Percentiles rank a stretch among this genome's conserved stretches.
Conservation (phyloP, 148 eudicot species). For the Camellia lanceoleosa region DNA sequence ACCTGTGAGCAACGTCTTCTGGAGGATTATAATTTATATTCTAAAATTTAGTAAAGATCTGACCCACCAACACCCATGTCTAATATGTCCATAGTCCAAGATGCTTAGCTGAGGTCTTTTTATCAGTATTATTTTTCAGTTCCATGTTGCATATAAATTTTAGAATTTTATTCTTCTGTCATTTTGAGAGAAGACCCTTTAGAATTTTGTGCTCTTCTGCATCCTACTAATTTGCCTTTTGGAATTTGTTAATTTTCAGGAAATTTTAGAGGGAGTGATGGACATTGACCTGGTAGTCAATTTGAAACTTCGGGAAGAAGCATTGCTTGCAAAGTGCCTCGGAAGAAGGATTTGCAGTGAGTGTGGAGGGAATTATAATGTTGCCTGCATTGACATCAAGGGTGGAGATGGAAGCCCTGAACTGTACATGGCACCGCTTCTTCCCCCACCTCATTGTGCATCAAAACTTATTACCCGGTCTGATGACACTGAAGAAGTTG, state of each 20-base stretch:
- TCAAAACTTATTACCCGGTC: constrained; percentile 75
- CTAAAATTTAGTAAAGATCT: not conserved
- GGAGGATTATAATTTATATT: not conserved
- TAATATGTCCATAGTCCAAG: not conserved
- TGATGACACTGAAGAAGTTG: constrained; percentile 83
- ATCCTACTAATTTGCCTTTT: constrained; percentile 1
- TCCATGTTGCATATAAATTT: not conserved
- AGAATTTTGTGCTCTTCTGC: not conserved
- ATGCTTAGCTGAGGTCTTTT: not conserved
- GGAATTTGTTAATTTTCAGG: constrained; percentile 36
- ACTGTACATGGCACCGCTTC: constrained; percentile 88
- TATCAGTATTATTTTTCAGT: not conserved
- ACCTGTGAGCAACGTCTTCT: not conserved
- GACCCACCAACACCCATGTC: not conserved
- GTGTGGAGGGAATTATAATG: constrained; percentile 86
- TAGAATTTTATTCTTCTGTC: not conserved
- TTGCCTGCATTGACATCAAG: constrained; percentile 82
- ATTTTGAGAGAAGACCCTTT: not conserved
- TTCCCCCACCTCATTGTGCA: constrained; percentile 74
- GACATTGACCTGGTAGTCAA: constrained; percentile 83
- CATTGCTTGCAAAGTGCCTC: constrained; percentile 81
- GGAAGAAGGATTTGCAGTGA: constrained; percentile 92
- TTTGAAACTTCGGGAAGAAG: constrained; percentile 87
- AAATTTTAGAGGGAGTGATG: constrained; percentile 75
- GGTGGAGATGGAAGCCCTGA: constrained; percentile 59